Percentiles rank a stretch among this genome's conserved stretches.
Evolutionary conservation across 2,329 filamentous ascomycete genomes (phyloP).

Genomic region (Fonsecaea monophora): DNA sequence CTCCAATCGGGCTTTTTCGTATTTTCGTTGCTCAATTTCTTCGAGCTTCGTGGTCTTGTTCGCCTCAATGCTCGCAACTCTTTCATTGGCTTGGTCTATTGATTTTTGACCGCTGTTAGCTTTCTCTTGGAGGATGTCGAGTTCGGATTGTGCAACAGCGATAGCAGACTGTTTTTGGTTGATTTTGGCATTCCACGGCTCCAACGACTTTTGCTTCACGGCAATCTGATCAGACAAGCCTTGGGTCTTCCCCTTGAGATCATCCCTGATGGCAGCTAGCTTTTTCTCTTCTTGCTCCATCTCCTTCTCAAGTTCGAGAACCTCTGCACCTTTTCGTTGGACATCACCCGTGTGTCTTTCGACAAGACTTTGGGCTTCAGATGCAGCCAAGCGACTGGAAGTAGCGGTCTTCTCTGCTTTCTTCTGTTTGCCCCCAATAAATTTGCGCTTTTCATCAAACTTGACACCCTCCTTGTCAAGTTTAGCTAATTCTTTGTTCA

Average conservation of each 20-base stretch:
- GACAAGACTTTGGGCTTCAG: constrained; percentile 78
- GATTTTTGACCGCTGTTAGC: constrained; percentile 85
- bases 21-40: constrained; percentile 78
- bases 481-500: constrained; percentile 86
- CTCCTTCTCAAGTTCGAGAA: constrained; percentile 74
- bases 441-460: constrained; percentile 97
- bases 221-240: constrained; percentile 92
- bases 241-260: constrained; percentile 93
- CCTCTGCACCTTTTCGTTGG: constrained; percentile 75
- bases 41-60: constrained; percentile 71
- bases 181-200: constrained; percentile 97
- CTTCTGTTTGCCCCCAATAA: constrained; percentile 86
- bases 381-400: constrained; percentile 74
- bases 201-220: constrained; percentile 87
- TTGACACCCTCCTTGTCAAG: constrained; percentile 98
- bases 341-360: constrained; percentile 81
- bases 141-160: constrained; percentile 91
- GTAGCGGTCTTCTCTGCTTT: constrained; percentile 90
- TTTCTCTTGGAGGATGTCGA: constrained; percentile 88
- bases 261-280: constrained; percentile 80
- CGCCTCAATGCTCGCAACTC: constrained; percentile 75
- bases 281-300: constrained; percentile 82
- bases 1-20: constrained; percentile 73
- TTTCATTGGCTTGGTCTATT: constrained; percentile 80
- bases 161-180: constrained; percentile 94